phyloP scores from a whole-genome alignment of 331 rosid species.

The Pyracantha coccinea region DNA sequence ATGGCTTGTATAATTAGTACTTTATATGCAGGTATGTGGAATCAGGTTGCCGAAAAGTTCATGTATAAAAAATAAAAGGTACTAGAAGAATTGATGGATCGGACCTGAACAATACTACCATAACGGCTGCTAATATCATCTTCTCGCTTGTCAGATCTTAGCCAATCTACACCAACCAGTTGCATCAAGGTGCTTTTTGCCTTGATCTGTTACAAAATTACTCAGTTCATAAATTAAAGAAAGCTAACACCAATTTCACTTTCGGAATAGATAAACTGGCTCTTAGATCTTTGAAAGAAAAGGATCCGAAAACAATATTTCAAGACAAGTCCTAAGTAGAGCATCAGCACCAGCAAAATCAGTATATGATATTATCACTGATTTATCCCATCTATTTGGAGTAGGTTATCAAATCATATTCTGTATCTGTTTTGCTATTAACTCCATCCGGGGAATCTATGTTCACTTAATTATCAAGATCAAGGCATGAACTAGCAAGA shows the following conservation, averaged over 20 bases:
- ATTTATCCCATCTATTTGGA: background rate
- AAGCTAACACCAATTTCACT: background rate
- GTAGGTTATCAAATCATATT: background rate
- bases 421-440: background rate
- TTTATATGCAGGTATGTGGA: background rate
- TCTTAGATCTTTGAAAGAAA: background rate
- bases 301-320: background rate
- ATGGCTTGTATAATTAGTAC: background rate
- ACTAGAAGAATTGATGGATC: slow-evolving; percentile 1
- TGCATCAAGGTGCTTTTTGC: slow-evolving; percentile 63
- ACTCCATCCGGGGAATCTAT: background rate
- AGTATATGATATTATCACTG: background rate
- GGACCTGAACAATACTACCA: slow-evolving; percentile 68
- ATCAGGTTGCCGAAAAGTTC: background rate
- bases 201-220: slow-evolving; percentile 42
- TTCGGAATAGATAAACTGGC: background rate
- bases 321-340: background rate
- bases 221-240: background rate
- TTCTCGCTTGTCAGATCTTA: slow-evolving; percentile 49
- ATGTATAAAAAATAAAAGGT: background rate
- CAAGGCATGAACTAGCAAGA: background rate
- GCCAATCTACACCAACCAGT: slow-evolving; percentile 87
- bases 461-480: background rate
- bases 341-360: background rate
- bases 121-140: slow-evolving; percentile 68